Percentiles rank a stretch among this genome's conserved stretches.
phyloP scores from a whole-genome alignment of 495 filamentous ascomycete species.

The Clohesyomyces aquaticus region DNA sequence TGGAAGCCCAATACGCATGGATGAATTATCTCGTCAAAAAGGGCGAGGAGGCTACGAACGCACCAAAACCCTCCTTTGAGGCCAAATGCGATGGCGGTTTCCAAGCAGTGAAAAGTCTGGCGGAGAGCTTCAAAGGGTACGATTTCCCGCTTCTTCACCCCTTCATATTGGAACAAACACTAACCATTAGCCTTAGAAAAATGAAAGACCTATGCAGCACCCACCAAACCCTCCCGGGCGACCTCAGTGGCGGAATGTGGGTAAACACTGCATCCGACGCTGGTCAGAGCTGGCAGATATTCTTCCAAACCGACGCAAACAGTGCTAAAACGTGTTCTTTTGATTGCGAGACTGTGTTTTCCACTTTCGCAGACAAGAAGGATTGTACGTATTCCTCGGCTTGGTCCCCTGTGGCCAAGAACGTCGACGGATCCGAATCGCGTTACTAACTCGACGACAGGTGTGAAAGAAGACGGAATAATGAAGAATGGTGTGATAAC shows the following conservation, averaged over 20 bases:
- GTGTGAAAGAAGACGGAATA: not conserved
- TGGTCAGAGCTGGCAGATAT: not conserved
- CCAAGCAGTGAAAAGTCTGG: too few relatives aligned
- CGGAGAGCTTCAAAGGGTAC: too few relatives aligned
- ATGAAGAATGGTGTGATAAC: not conserved
- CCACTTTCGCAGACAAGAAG: not conserved
- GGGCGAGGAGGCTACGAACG: not conserved
- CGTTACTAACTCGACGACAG: not conserved
- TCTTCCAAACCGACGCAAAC: too few relatives aligned
- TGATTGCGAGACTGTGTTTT: not conserved
- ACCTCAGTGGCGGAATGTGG: not conserved
- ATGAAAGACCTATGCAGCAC: not conserved
- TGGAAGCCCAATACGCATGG: slow-evolving; percentile 8
- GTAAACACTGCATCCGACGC: not conserved
- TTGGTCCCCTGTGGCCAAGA: too few relatives aligned
- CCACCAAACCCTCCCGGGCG: not conserved
- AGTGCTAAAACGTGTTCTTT: not conserved
- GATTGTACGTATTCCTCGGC: not conserved
- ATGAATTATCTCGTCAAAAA: slow-evolving; percentile 4
- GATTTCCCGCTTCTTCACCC: too few relatives aligned
- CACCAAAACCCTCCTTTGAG: not conserved
- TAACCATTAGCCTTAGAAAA: not conserved
- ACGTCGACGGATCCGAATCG: too few relatives aligned
- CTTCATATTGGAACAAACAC: too few relatives aligned
- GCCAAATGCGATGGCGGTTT: not conserved